Base-by-base conservation (phyloP, 768 basidiomycete genomes). In the Termitomyces sp. region DNA sequence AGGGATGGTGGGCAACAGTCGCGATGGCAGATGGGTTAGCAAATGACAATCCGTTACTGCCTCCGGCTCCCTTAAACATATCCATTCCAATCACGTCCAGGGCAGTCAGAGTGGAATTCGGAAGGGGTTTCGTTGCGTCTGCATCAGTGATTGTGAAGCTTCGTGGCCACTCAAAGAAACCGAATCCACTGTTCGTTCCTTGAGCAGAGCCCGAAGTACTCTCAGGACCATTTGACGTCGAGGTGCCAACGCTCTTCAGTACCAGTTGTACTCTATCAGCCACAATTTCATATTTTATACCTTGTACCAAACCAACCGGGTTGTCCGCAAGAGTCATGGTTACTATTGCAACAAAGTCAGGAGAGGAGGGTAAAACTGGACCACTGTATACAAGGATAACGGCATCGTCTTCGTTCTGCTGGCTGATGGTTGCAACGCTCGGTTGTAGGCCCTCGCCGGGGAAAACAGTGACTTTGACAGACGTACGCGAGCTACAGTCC, bases 121-220 rank as follows among this genome's bases (percentile, higher is more conserved):
- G 75, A 45, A 95, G 75, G 2, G 74, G 69, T 12, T 81, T 73
- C 3, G 85, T 85, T 7, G 86, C 88, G 66, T 92, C 87, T 24
- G 79, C 71, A 36, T 73, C 70, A 3, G 70, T 58, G 1, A 72
- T 71, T 11, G 74, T 41, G 22, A 58, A 69, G 55, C 73, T 73
- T 34, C 88, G 73, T 24, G 88, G 85, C 91, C 91, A 98, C 70
- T 98, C 96, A 62, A 91, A 87, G 65, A 97, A 87, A 13, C 96
- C 96, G 67, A 92, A 95, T 2, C 86, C 85, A 22, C 69, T 75
- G 39, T 76, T 76, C 13, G 73, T 69, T 42, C 70, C 72, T 60
- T 62, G 58, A 15, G 64, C 63, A 31, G 66, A 71, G 37, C 70
- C 65, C 27, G 74, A 70, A 2, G 73, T 67, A 34, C 68, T 73